Base-by-base conservation (phyloP, 2,329 filamentous ascomycete species). In the Botrytis paeoniae region DNA sequence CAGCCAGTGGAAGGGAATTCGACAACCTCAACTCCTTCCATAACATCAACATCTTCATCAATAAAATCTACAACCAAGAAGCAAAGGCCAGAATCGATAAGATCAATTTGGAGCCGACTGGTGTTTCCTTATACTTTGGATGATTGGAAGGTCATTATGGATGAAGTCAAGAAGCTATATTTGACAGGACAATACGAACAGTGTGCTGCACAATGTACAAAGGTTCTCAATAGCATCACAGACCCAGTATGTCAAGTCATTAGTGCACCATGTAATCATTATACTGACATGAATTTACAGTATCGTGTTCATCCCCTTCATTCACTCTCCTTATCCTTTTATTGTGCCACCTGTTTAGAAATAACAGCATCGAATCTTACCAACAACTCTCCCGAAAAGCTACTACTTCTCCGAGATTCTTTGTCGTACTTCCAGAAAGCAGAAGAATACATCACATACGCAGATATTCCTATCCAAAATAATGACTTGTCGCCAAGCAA, bases 251-350 rank as follows among this genome's bases (percentile, higher is more conserved):
- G 72, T 75, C n/a, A 64, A 61, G 48, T 32, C n/a, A 18, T 41
- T 0, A 20, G 7, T 41, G 43, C 3, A 35, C 3, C 37, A 66
- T 76, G 77, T 77, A 35, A 29, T 51, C 16, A 12, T 37, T 16
- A 66, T 60, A 61, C 75, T 75, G 70, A 74, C 65, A 18, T 48
- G 37, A 18, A 39, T 35, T 20, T 10, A 39, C 60, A 79, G 76
- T 75, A 76, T 62, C 68, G 75, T 68, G 72, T 76, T 45, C 78
- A 80, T 45, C 77, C 79, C 45, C 69, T 81, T 7, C 77, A 80
- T 71, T 76, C 73, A 20, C 78, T 81, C 20, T 80, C 79, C 61
- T 68, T 81, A 14, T 76, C 74, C n/a, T 81, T 80, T 71, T 81
- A 78, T 69, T 76, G 77, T 25, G 80, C 79, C 10, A 76, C 74